Evolutionary conservation across 2,329 filamentous ascomycete genomes (phyloP).

Genomic region (Raffaelea ambrosiae): DNA sequence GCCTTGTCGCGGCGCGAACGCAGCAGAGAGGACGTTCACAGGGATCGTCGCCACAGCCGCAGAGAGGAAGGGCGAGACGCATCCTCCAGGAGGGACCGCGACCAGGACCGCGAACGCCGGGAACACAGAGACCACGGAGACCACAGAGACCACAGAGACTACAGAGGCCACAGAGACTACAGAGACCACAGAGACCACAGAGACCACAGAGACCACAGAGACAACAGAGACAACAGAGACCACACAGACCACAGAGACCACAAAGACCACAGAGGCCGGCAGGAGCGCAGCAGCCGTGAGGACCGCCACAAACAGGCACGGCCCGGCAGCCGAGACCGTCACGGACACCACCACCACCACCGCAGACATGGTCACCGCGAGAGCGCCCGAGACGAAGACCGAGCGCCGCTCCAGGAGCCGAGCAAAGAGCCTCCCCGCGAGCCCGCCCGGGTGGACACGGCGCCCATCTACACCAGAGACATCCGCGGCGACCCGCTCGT

Average conservation of each 20-base stretch:
- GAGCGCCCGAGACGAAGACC: not conserved
- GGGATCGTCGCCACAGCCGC: not conserved
- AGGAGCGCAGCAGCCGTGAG: not conserved
- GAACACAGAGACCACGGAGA: not conserved
- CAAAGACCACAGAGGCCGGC: too few relatives aligned
- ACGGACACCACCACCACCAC: conserved; percentile 1
- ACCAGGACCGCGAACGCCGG: not conserved
- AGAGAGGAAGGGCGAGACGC: too few relatives aligned
- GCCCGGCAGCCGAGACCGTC: not conserved
- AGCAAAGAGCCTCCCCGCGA: not conserved
- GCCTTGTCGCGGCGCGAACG: not conserved
- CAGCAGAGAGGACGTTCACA: not conserved
- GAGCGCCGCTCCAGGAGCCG: too few relatives aligned
- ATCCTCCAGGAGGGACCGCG: too few relatives aligned
- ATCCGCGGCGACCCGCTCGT: conserved; percentile 70
- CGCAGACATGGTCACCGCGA: conserved; percentile 2
- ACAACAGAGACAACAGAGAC: too few relatives aligned
- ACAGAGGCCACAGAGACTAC: not conserved
- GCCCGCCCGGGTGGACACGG: conserved; percentile 1
- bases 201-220: too few relatives aligned
- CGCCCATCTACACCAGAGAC: conserved; percentile 53
- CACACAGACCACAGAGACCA: too few relatives aligned
- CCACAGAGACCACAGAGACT: not conserved
- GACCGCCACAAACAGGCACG: not conserved
- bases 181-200: too few relatives aligned